Base-by-base conservation (phyloP, 2,329 filamentous ascomycete genomes). In the Pyrenochaeta sp. region DNA sequence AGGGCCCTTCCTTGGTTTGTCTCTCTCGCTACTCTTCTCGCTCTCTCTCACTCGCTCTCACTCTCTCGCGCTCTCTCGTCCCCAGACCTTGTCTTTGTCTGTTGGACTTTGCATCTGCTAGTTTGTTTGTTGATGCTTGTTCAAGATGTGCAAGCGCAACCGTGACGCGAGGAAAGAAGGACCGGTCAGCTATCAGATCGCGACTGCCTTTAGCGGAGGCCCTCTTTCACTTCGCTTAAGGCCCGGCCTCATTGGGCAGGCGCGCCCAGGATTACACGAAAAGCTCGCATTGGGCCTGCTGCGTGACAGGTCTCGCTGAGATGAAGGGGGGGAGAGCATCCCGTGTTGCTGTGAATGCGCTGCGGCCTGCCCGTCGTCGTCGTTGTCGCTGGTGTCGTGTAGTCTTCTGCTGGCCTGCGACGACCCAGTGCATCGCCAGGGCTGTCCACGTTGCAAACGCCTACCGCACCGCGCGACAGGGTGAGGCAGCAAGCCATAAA, bases 161-260 rank as follows among this genome's bases (percentile, higher is more conserved):
- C 4, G 31, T 7, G 31, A n/a, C n/a, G n/a, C 23, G 35, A 37
- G 39, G 23, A 14, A 9, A 21, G 23, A 41, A n/a, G 39, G 44
- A 39, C 57, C 50, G 52, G 56, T 35, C 48, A 51, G 20, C 39
- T 40, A 52, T 39, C 40, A 41, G 53, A 51, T 55, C 47, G 51
- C 39, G 51, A 53, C 51, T 55, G 54, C 51, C 41, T 37, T 49
- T 49, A 40, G 60, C 43, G 41, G 40, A 39, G 30, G 18, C 40
- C 57, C 49, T 58, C 45, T 56, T n/a, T 33, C 32, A 49, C 40
- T 49, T 72, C 67, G 69, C 68, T 62, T 63, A 64, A 20, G 18
- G 45, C 23, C 15, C 14, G n/a, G 9, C 12, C 23, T 43, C 21
- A 72, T 72, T 72, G 66, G 69, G 42, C 56, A 36, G 41, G 21